Evolutionary conservation across 2,329 filamentous ascomycete genomes (phyloP), one percentile per base, ranked within the genome.

Genomic region (Diaporthe vaccinii): DNA sequence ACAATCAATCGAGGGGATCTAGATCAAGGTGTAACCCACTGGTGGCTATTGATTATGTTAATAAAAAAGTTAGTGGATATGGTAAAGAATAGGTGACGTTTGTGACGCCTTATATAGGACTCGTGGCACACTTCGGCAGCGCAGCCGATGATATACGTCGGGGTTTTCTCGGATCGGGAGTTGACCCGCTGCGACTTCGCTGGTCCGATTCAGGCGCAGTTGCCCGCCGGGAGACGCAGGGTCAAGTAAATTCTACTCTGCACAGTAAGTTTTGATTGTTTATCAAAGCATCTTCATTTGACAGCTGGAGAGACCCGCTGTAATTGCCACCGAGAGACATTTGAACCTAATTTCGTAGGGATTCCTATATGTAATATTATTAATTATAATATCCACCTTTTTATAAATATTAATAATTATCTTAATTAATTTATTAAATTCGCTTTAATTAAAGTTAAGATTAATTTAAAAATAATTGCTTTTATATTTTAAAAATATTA

Each of bases 111-210:
- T 67, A 34, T 67, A 67, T 49, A 49, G 28, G 12, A 14, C 41
- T 49, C 31, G 20, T 67, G 61, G 34, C 10, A 34, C 61, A n/a
- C 3, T n/a, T 67, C 44, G 61, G 41, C 61, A 51, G 41, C 44
- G 61, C 28, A 36, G 44, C 61, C 44, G 44, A 67, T 34, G 44
- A 67, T 67, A 49, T 22, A 17, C 15, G 61, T 65, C 61, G 61
- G 61, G 39, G 28, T 49, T 67, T 34, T 67, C 41, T 67, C 61
- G 61, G 61, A 34, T 67, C 61, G 44, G 61, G 44, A 67, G 5
- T 22, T 9, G 44, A 49, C 31, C 61, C 36, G 36, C 36, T 12
- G 36, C 61, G 61, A 65, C 41, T 34, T 49, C 44, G 61, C 41
- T n/a, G 41, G 28, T n/a, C 4, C 17, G 41, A 17, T 31, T 12